These are phyloP conservation scores for Anthoceros angustus DNA, from an alignment of 225 moss, liverwort and hornwort genomes.

Conservation along the genomic window DNA sequence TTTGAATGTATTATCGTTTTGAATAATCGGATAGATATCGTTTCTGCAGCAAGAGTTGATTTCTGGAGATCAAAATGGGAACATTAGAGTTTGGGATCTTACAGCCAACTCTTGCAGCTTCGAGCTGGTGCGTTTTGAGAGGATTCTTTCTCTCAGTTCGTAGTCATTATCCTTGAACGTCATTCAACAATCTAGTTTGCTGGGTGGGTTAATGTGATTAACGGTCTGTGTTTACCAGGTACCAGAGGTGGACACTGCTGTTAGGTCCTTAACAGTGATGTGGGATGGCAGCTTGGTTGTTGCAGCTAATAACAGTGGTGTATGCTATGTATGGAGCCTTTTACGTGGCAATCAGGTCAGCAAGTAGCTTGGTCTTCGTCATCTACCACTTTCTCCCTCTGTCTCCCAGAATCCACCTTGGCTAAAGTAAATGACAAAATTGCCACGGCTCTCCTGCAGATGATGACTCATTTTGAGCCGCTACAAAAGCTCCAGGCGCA, in stretches of 20 bases:
- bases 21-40: background rate
- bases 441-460: conserved; percentile 12
- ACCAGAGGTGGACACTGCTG: conserved; percentile 88
- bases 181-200: background rate
- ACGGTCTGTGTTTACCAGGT: conserved; percentile 22
- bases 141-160: background rate
- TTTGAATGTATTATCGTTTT: background rate
- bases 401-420: background rate
- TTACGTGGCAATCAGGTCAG: conserved; percentile 58
- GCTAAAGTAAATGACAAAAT: background rate
- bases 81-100: conserved; percentile 97
- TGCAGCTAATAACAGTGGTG: conserved; percentile 81
- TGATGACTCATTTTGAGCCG: conserved; percentile 97
- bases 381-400: background rate
- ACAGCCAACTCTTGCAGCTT: conserved; percentile 93
- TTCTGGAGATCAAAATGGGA: conserved; percentile 96
- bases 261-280: conserved; percentile 85
- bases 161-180: background rate
- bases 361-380: no score
- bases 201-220: background rate
- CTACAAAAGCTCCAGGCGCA: conserved; percentile 88
- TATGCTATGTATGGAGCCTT: conserved; percentile 89
- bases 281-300: conserved; percentile 96
- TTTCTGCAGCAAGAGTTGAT: conserved; percentile 56
- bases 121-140: conserved; percentile 34